phyloP scores from a whole-genome alignment of 495 filamentous ascomycete species.

The Penicillium roqueforti region DNA sequence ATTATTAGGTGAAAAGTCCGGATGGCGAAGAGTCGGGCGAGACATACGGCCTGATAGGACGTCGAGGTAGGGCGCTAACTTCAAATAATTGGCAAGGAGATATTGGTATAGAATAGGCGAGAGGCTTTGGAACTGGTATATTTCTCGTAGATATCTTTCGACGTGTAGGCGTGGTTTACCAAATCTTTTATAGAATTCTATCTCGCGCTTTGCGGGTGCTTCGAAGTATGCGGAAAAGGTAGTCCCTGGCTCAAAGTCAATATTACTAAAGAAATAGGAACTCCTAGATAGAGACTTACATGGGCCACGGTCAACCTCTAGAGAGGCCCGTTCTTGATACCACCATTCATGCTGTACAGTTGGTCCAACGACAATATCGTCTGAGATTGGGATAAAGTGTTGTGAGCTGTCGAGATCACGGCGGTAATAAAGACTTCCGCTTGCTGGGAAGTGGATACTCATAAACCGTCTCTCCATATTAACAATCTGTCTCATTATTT shows the following conservation, averaged over 20 bases:
- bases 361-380: conserved; percentile 27
- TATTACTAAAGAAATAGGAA: background rate
- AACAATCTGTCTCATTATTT: conserved; percentile 32
- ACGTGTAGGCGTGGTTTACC: conserved; percentile 26
- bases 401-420: conserved; percentile 19
- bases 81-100: conserved; percentile 21
- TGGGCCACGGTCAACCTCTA: conserved; percentile 31
- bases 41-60: conserved; percentile 16
- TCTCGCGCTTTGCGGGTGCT: conserved; percentile 25
- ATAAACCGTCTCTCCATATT: conserved; percentile 31
- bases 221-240: conserved; percentile 21
- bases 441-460: conserved; percentile 26
- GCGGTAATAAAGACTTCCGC: conserved; percentile 35
- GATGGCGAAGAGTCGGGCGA: conserved; percentile 23
- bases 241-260: conserved; percentile 15
- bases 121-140: conserved; percentile 13
- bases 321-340: conserved; percentile 23
- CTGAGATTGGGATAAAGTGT: conserved; percentile 10
- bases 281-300: conserved; percentile 17
- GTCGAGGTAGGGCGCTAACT: conserved; percentile 19
- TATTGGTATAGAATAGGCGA: conserved; percentile 15
- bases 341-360: conserved; percentile 27
- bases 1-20: conserved; percentile 28
- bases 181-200: conserved; percentile 20
- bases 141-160: conserved; percentile 24